Base-by-base conservation (phyloP, 148 eudicot species). In the Fagopyrum esculentum region DNA sequence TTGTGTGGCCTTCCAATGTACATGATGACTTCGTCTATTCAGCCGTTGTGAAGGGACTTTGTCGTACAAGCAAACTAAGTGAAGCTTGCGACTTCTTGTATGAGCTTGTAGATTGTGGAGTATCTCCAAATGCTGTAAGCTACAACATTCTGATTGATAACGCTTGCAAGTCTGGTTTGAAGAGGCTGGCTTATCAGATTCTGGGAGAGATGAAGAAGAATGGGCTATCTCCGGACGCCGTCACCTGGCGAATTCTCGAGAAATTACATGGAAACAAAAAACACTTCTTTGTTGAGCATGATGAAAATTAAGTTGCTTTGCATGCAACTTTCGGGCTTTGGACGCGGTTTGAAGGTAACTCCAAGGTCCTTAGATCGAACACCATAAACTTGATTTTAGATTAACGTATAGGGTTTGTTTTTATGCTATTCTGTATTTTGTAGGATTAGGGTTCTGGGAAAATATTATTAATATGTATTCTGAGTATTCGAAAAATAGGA, bases 131-230 rank as follows among this genome's bases (percentile, higher is more conserved):
- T 80, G 74, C 86, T 77, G 89, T 88, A 71, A 91, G 77, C 80
- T 93, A 89, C 76, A 93, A 93, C 78, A 91, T 93, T 77, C 77
- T 93, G 48, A 82, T 93, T 68, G 87, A 85, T 57, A 54, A 54
- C 77, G 91, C 97, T 78, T 85, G 92, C 85, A 88, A 82, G 77
- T 79, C 84, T 76, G 93, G 98, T 46, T 75, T 87, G 78, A 94
- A 90, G 90, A 87, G 76, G 75, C 87, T 86, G 77, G 98, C 95
- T 81, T 94, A 94, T 83, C 88, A 83, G 85, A 82, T 94, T 71
- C 74, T 93, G 46, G 92, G 97, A 57, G 98, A 93, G 84, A 91
- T 93, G 98, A 93, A 80, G 77, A 94, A 86, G 80, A 94, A 91
- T 80, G 98, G 93, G 44, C 5, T 91, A 57, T 79, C 82, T 35